Evolutionary conservation across 129 eudicot genomes (phyloP).

Genomic region (carrot (Daucus carota)): DNA sequence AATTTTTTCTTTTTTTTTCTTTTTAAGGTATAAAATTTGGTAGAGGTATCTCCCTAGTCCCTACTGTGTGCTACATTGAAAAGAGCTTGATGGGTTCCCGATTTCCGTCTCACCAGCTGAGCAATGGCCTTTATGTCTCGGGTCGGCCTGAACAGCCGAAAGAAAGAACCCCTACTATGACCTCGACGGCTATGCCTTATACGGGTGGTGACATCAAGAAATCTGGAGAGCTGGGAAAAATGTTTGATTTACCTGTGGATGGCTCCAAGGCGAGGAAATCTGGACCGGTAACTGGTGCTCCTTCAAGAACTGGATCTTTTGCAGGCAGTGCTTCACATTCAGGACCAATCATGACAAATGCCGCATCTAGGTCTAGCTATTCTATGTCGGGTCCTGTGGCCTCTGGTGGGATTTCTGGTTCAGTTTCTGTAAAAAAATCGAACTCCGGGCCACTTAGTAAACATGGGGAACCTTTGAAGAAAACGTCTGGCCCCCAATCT

Average conservation of each 20-base stretch:
- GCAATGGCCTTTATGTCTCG: constrained; percentile 78
- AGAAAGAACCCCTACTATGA: constrained; percentile 71
- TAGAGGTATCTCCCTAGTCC: neutral
- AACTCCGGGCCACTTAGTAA: constrained; percentile 78
- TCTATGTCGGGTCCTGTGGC: constrained; percentile 50
- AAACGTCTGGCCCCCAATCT: constrained; percentile 74
- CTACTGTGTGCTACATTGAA: neutral
- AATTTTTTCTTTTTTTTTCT: constrained; percentile 7
- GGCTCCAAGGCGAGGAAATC: constrained; percentile 70
- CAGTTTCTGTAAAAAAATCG: constrained; percentile 49
- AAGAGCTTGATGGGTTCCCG: constrained; percentile 56
- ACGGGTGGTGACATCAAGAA: constrained; percentile 82
- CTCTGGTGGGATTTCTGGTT: constrained; percentile 37
- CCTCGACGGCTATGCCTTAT: constrained; percentile 70
- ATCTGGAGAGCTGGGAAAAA: constrained; percentile 80
- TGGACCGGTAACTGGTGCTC: constrained; percentile 53
- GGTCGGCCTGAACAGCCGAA: constrained; percentile 91
- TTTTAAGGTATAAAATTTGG: constrained; percentile 7
- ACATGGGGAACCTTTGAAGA: constrained; percentile 79
- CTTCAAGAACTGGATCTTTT: constrained; percentile 57
- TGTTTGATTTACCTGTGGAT: constrained; percentile 68
- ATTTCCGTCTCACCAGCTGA: constrained; percentile 77
- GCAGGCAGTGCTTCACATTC: constrained; percentile 60
- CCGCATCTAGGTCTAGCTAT: constrained; percentile 45
- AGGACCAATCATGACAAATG: constrained; percentile 57